Evolutionary conservation across 805 yeast genomes (phyloP), one percentile per base, ranked within the genome.

Genomic region (Pichia insulana): DNA sequence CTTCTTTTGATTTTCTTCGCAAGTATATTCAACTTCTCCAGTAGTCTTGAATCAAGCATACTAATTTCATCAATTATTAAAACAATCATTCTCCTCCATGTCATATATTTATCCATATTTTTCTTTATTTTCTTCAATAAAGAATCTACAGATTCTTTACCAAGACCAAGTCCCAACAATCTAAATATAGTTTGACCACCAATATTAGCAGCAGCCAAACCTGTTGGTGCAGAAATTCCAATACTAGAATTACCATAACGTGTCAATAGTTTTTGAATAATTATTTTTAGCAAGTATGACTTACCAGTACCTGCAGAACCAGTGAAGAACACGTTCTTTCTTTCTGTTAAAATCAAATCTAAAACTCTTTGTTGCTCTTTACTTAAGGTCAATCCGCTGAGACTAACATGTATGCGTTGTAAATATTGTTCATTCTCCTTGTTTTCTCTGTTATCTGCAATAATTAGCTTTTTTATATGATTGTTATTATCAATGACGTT

Each of bases 201-300:
- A 52, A 92, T 83, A 53, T 88, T 87, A 34, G 87, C 82, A 0
- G 97, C 98, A 0, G 98, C 98, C 47, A 92, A 66, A 1, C 98
- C 98, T 0, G 98, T 92, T 0, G 96, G 84, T 0, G 98, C 98
- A 0, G 97, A 87, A 4, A 92, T 78, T 0, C 94, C 96, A 3
- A 92, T 85, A 0, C 67, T 61, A 11, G 67, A 66, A 2, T 59
- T 55, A 1, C 70, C 67, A 56, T 75, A 69, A 35, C 70, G 64
- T 1, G 52, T 46, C 16, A 62, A 61, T 39, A 87, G 62, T 22
- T 70, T 68, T 16, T 63, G 56, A 17, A 92, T 87, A 22, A 92
- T 65, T 32, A 79, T 76, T 39, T 77, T 62, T 20, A 84, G 59
- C 6, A 84, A 71, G 17, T 78, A 78, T 2, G 94, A 83, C 57